A percentile compares a stretch with the other conserved stretches of the same genome.
These are phyloP conservation scores for Vitis rotundifolia DNA, from an alignment of 164 flowering plant genomes.

Conservation along the genomic window DNA sequence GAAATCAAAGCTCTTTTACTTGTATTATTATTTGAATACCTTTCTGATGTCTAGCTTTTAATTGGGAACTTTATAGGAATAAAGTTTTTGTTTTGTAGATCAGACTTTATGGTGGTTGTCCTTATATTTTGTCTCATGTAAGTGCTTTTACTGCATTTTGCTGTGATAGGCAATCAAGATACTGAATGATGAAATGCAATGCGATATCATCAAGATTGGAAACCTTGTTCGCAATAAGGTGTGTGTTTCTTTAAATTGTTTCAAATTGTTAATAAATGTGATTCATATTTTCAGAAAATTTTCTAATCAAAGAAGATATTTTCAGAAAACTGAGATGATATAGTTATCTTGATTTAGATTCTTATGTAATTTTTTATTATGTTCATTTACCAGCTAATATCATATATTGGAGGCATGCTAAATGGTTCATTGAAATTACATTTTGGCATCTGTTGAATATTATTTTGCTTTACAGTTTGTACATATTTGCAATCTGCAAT, in stretches of 20 bases:
- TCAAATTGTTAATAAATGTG: too few species aligned
- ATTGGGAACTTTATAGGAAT: background rate
- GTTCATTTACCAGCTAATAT: too few species aligned
- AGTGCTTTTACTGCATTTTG: background rate
- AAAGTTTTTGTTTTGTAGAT: background rate
- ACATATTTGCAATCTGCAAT: too few species aligned
- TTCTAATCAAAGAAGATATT: too few species aligned
- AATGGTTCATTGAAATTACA: too few species aligned
- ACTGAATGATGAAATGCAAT: slow-evolving; percentile 85
- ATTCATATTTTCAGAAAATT: too few species aligned
- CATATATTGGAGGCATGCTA: too few species aligned
- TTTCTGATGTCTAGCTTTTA: background rate
- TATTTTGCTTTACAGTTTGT: too few species aligned
- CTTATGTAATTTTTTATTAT: too few species aligned
- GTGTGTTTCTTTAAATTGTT: slow-evolving; percentile 2
- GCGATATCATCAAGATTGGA: slow-evolving; percentile 90
- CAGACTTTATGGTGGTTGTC: background rate
- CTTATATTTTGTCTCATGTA: background rate
- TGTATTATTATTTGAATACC: background rate
- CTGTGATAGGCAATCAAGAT: slow-evolving; percentile 75
- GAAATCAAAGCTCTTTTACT: background rate
- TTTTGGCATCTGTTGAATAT: too few species aligned
- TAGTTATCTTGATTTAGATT: too few species aligned
- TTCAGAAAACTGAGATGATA: too few species aligned
- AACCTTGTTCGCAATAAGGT: slow-evolving; percentile 82